These are phyloP conservation scores for Echinochloa phyllopogon DNA, from an alignment of 176 grass and related monocot species.

Conservation along the genomic window DNA sequence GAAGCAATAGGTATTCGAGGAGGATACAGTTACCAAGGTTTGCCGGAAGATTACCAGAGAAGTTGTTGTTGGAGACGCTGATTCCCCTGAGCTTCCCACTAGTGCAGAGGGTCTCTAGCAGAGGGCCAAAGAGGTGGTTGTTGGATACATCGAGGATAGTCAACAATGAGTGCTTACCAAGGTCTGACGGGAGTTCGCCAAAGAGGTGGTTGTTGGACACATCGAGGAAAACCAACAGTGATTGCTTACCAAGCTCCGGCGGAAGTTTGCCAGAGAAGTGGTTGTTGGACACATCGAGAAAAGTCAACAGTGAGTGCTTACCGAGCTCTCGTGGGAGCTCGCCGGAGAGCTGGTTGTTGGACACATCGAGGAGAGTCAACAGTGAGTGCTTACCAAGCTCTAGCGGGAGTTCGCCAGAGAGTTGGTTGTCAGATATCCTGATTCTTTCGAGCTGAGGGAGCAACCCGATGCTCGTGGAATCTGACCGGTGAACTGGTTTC, in stretches of 20 bases:
- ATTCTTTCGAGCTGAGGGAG: constrained; percentile 43
- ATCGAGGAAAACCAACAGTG: too few relatives aligned
- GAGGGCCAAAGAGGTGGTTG: constrained; percentile 52
- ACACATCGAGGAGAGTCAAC: too few relatives aligned
- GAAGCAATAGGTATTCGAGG: constrained; percentile 53
- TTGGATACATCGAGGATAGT: constrained; percentile 53
- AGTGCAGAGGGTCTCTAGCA: constrained; percentile 55
- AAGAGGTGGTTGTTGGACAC: too few relatives aligned
- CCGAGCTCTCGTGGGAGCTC: too few relatives aligned
- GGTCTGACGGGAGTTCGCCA: constrained; percentile 53
- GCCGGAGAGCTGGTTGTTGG: too few relatives aligned
- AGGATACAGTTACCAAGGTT: constrained; percentile 33
- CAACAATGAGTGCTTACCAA: constrained; percentile 68
- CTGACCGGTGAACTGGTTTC: constrained; percentile 53
- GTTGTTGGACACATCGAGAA: too few relatives aligned
- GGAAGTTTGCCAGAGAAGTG: too few relatives aligned
- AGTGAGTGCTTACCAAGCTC: too few relatives aligned
- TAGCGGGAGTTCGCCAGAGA: too few relatives aligned
- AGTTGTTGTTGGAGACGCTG: constrained; percentile 60
- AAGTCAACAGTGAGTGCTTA: too few relatives aligned
- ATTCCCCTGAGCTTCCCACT: constrained; percentile 32
- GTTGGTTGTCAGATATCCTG: constrained; percentile 57
- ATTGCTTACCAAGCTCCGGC: too few relatives aligned
- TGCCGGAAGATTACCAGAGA: constrained; percentile 50
- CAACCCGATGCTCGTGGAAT: too few relatives aligned